These are phyloP conservation scores for Boletellus emodensis DNA, from an alignment of 768 basidiomycete species.

Conservation along the genomic window DNA sequence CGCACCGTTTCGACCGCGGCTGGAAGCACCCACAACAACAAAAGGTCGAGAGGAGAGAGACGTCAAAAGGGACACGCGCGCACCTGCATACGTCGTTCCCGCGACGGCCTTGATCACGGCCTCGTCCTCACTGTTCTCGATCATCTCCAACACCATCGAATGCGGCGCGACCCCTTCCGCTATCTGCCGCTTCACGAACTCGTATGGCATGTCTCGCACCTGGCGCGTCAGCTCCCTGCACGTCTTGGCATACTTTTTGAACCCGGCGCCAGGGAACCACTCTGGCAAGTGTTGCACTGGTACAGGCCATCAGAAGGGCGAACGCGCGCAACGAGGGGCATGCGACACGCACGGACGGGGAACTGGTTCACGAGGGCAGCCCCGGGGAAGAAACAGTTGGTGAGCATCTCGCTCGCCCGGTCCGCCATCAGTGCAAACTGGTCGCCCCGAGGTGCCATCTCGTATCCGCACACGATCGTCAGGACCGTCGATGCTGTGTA, in stretches of 20 bases:
- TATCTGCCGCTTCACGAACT: slow-evolving; percentile 20
- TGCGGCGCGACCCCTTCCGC: slow-evolving; percentile 15
- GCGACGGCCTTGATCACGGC: slow-evolving; percentile 28
- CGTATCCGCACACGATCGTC: slow-evolving; percentile 33
- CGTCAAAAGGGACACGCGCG: neutral
- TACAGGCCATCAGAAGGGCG: neutral
- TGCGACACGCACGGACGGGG: slow-evolving; percentile 22
- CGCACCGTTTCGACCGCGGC: slow-evolving; percentile 23
- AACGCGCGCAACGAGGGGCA: too few relatives aligned
- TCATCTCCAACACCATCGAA: slow-evolving; percentile 20
- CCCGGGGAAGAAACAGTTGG: slow-evolving; percentile 28
- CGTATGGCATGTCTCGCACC: slow-evolving; percentile 13
- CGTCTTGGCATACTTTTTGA: slow-evolving; percentile 20
- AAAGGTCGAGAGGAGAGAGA: neutral
- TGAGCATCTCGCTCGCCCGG: slow-evolving; percentile 27
- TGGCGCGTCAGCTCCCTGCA: slow-evolving; percentile 18
- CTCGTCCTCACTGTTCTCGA: slow-evolving; percentile 26
- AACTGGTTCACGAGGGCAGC: slow-evolving; percentile 30
- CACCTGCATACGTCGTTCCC: slow-evolving; percentile 31
- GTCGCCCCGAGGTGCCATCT: slow-evolving; percentile 30
- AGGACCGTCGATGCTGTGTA: slow-evolving; percentile 31
- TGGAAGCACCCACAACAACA: neutral
- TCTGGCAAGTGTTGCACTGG: slow-evolving; percentile 26
- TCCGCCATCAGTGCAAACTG: slow-evolving; percentile 30
- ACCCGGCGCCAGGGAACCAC: slow-evolving; percentile 31